These are phyloP conservation scores for Tothia fuscella DNA, from an alignment of 2,329 filamentous ascomycete species.

Conservation along the genomic window DNA sequence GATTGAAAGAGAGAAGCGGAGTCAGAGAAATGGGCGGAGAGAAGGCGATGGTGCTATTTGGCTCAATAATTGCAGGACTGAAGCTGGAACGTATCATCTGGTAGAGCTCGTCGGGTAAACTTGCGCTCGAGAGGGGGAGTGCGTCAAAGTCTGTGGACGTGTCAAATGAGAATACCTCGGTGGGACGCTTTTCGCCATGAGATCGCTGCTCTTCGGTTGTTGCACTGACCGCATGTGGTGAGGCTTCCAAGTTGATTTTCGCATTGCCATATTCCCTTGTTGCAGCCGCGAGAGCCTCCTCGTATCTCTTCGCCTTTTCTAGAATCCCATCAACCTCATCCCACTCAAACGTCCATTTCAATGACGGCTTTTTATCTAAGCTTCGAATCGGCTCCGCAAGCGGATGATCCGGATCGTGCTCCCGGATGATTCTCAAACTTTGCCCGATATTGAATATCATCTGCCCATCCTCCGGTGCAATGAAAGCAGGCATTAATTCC, in stretches of 20 bases:
- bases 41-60: conserved; percentile 15
- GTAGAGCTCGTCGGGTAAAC: conserved; percentile 21
- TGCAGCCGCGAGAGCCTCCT: conserved; percentile 29
- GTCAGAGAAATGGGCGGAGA: conserved; percentile 43
- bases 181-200: not conserved
- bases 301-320: conserved; percentile 42
- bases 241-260: no score
- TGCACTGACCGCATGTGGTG: not conserved
- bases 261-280: conserved; percentile 18
- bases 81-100: conserved; percentile 17
- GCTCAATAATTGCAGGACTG: not conserved
- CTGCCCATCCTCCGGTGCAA: conserved; percentile 56
- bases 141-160: not conserved
- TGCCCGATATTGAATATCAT: conserved; percentile 69
- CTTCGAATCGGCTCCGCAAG: conserved; percentile 40
- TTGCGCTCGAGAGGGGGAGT: not conserved
- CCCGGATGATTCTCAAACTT: conserved; percentile 60
- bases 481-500: conserved; percentile 57
- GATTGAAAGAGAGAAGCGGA: conserved; percentile 63
- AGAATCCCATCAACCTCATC: conserved; percentile 54
- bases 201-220: not conserved
- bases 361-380: conserved; percentile 44
- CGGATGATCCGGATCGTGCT: conserved; percentile 59
- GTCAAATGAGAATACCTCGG: not conserved
- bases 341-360: conserved; percentile 65